Evolutionary conservation across 2,329 filamentous ascomycete species (phyloP).

Genomic region (Mycocentrospora acerina): DNA sequence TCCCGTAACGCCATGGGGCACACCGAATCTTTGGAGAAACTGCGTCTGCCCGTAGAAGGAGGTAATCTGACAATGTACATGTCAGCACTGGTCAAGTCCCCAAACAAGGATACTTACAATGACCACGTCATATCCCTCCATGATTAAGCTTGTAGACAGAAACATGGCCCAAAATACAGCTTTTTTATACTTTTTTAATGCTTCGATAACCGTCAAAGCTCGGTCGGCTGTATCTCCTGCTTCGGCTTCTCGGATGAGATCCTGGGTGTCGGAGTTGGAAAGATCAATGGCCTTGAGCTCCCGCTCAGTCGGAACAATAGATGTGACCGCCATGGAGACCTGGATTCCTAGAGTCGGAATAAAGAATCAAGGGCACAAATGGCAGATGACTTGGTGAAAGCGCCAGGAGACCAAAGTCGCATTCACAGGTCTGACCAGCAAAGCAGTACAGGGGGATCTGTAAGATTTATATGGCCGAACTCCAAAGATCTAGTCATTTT

Average conservation of each 20-base stretch:
- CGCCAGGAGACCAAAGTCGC: no score
- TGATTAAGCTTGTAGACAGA: slow-evolving; percentile 3
- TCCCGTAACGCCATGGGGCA: background rate
- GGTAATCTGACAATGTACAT: background rate
- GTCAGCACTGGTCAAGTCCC: background rate
- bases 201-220: background rate
- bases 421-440: no score
- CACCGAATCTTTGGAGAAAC: slow-evolving; percentile 2
- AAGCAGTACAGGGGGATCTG: no score
- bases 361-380: no score
- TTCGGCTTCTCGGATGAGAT: slow-evolving; percentile 4
- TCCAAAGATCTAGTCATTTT: no score
- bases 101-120: background rate
- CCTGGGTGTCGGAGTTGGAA: slow-evolving; percentile 1
- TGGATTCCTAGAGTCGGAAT: no score
- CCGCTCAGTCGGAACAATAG: slow-evolving; percentile 1
- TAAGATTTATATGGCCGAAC: no score
- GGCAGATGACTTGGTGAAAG: no score
- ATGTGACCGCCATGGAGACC: background rate
- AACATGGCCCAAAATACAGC: slow-evolving; percentile 4
- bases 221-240: slow-evolving; percentile 2
- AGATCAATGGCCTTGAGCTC: slow-evolving; percentile 3
- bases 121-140: slow-evolving; percentile 3
- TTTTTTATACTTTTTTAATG: slow-evolving; percentile 3
- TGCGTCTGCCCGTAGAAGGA: slow-evolving; percentile 1